Base-by-base conservation (phyloP, 2,329 filamentous ascomycete species). In the Aspergillus sp. region DNA sequence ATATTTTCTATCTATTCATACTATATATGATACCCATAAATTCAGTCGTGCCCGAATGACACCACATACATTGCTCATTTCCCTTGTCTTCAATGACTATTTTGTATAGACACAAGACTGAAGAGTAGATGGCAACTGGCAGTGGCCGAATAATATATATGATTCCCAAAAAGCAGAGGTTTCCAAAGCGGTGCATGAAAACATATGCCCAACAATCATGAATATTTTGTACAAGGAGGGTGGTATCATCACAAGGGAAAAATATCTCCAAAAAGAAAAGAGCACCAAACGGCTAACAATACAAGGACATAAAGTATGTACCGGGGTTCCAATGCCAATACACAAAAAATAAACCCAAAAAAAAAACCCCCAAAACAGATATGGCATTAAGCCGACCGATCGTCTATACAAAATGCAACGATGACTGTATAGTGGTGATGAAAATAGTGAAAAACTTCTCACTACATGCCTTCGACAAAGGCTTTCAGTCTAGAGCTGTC, bases 401-500 rank as follows among this genome's bases (percentile, higher is more conserved):
- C 19, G 31, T 39, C 11, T 39, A 39, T 39, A 39, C 37, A 27
- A 39, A 39, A 40, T 44, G 31, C 42, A 29, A 39, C 2, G 4
- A 40, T 28, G 31, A 40, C 13, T 31, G 26, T 41, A 31, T 31
- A 39, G 5, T 5, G 33, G 31, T 9, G 26, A 40, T 31, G 31
- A 30, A 39, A 44, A 27, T 45, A 29, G 34, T 31, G 19, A 45
- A 40, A 37, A 37, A 42, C 32, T 29, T 13, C 40, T 61, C 45
- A 65, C 34, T 55, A 43, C 52, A 64, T 61, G 42, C 56, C 61
- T 46, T 70, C 67, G 48, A 65, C 58, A 57, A 80, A 80, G 5
- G 64, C 62, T 51, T 73, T 68, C 56, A 78, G 60, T 53, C 75
- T 76, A 28, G 70, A 71, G 48, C 71, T 71, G 56, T 89, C 88